Conservation (phyloP, 164 flowering plant genomes). For the Tinospora cordifolia region DNA sequence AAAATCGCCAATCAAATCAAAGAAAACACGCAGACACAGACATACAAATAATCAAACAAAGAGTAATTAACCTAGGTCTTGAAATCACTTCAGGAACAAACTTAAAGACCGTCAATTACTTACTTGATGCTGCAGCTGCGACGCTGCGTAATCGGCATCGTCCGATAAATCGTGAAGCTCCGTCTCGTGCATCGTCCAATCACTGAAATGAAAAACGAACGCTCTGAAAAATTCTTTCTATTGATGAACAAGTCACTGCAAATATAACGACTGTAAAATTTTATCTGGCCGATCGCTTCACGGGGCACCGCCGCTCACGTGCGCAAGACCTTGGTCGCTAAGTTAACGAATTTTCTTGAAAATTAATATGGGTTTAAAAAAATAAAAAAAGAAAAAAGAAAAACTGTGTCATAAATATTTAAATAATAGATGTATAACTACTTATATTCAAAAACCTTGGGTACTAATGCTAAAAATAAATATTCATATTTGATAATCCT, state of each 20-base stretch:
- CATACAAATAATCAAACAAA: too few relatives aligned
- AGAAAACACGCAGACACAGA: too few relatives aligned
- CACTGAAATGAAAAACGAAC: neutral
- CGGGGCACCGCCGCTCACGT: neutral
- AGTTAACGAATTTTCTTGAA: neutral
- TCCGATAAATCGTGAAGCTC: conserved; percentile 86
- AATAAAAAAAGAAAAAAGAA: too few relatives aligned
- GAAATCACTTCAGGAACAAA: neutral
- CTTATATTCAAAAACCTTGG: too few relatives aligned
- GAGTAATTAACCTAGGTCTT: neutral
- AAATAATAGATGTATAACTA: too few relatives aligned
- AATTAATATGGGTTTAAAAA: too few relatives aligned
- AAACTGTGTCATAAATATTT: too few relatives aligned
- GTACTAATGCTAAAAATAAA: too few relatives aligned
- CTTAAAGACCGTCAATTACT: neutral
- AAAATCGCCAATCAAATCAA: neutral
- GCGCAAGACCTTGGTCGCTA: neutral
- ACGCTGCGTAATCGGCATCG: conserved; percentile 93
- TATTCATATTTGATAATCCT: too few relatives aligned
- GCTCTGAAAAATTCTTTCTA: neutral
- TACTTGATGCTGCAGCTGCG: conserved; percentile 57
- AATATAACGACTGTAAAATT: neutral
- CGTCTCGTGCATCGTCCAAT: conserved; percentile 56
- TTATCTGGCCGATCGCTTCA: neutral
- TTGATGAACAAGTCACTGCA: too few relatives aligned